Evolutionary conservation across 306 rosid genomes (phyloP).

Genomic region (Elaeagnus macrophylla): DNA sequence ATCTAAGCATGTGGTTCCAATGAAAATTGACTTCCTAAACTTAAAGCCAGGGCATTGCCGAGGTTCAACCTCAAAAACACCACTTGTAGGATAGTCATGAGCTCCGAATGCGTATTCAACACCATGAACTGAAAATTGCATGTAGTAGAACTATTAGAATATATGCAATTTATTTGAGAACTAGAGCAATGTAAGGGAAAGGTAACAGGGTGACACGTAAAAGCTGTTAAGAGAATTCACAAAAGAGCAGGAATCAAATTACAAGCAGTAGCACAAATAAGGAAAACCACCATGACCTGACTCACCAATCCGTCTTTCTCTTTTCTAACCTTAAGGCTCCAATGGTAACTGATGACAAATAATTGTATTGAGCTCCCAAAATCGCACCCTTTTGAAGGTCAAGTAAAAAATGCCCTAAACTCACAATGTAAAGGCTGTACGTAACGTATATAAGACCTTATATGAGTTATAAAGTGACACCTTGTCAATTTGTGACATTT

Average conservation of each 20-base stretch:
- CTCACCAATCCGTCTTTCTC: too few species aligned
- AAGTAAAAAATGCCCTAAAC: too few species aligned
- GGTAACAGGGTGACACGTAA: background rate
- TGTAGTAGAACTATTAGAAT: constrained; percentile 17
- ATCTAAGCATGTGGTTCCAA: constrained; percentile 79
- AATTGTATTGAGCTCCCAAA: too few species aligned
- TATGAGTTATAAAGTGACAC: too few species aligned
- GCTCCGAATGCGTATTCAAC: constrained; percentile 97
- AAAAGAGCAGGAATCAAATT: background rate
- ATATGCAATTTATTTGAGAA: constrained; percentile 9
- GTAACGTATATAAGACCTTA: too few species aligned
- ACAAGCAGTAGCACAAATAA: too few species aligned
- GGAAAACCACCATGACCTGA: too few species aligned
- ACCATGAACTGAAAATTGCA: constrained; percentile 66
- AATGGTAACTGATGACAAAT: too few species aligned
- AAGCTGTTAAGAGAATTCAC: background rate
- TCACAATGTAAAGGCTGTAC: too few species aligned
- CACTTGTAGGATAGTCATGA: constrained; percentile 88
- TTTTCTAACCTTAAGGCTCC: too few species aligned
- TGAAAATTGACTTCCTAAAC: constrained; percentile 77
- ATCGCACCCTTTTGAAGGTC: too few species aligned
- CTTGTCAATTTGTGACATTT: too few species aligned
- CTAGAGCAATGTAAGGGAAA: background rate
- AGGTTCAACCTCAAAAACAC: constrained; percentile 98
- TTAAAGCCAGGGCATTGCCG: constrained; percentile 95